Percentiles rank a stretch among this genome's conserved stretches.
Evolutionary conservation across 2,329 filamentous ascomycete genomes (phyloP).

Genomic region (Cordyceps cateniannulata): DNA sequence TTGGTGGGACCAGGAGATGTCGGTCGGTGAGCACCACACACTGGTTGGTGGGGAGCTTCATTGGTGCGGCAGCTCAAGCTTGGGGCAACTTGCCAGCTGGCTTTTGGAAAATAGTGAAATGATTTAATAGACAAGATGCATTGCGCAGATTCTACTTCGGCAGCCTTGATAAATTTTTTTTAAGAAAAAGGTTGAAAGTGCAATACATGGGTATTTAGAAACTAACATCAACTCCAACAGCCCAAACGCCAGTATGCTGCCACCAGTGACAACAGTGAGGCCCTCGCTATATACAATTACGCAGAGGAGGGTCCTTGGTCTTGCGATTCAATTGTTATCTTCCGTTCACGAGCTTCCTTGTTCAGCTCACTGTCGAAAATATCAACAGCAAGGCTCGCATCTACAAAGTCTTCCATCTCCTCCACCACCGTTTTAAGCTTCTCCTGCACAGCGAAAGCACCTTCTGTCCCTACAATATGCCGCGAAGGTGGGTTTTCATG

Average conservation of each 20-base stretch:
- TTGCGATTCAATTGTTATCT: constrained; percentile 22
- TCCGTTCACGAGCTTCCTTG: constrained; percentile 41
- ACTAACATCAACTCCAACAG: not conserved
- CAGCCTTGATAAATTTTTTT: no score
- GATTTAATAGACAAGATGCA: not conserved
- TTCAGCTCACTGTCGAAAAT: constrained; percentile 56
- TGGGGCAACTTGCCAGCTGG: not conserved
- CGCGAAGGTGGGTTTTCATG: constrained; percentile 92
- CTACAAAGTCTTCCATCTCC: constrained; percentile 92
- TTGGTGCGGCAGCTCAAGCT: not conserved
- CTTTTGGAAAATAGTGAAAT: not conserved
- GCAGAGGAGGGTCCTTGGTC: constrained; percentile 19
- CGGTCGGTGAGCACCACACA: not conserved
- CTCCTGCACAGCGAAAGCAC: constrained; percentile 81
- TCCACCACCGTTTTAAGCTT: constrained; percentile 95
- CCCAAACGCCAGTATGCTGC: not conserved
- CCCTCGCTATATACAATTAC: constrained; percentile 16
- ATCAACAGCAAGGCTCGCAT: constrained; percentile 80
- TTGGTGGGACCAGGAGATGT: constrained; percentile 9
- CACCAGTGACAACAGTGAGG: not conserved
- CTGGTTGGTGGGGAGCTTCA: constrained; percentile 5
- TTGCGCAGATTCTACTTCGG: no score
- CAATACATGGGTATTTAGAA: constrained; percentile 4
- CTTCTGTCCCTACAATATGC: constrained; percentile 90
- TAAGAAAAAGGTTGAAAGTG: not conserved